Conservation (phyloP, 2,329 filamentous ascomycete genomes). For the Fusarium albidum region DNA sequence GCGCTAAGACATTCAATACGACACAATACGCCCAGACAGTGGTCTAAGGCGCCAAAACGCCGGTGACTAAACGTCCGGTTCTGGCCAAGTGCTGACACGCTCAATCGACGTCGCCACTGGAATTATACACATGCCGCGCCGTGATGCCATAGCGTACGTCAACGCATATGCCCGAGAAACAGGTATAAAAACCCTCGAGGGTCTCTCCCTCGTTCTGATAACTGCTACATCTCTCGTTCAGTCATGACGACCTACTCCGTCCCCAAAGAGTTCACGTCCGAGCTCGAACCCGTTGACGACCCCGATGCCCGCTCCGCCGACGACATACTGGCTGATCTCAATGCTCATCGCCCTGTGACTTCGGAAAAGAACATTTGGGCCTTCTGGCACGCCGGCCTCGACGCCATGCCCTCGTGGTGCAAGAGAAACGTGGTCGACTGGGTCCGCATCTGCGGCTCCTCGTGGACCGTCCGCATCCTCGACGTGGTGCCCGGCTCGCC, state of each 20-base stretch:
- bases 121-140: constrained; percentile 2
- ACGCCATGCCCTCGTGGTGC: constrained; percentile 48
- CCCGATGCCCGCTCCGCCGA: constrained; percentile 41
- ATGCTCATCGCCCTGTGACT: constrained; percentile 40
- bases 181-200: too few relatives aligned
- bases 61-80: constrained; percentile 10
- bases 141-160: constrained; percentile 3
- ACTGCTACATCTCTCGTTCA: too few relatives aligned
- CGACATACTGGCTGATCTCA: constrained; percentile 44
- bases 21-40: constrained; percentile 1
- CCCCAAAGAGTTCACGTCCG: constrained; percentile 12
- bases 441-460: constrained; percentile 48
- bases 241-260: constrained; percentile 15
- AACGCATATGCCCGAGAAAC: neutral
- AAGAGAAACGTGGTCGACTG: constrained; percentile 51
- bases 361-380: constrained; percentile 54
- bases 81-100: constrained; percentile 12
- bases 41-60: neutral
- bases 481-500: constrained; percentile 47
- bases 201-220: too few relatives aligned
- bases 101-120: neutral
- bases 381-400: constrained; percentile 50
- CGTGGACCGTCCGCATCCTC: constrained; percentile 52
- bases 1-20: too few relatives aligned
- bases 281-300: constrained; percentile 20